These are phyloP conservation scores for Phytophthora cactorum DNA, from an alignment of 352 stramenopile genomes.

Conservation along the genomic window DNA sequence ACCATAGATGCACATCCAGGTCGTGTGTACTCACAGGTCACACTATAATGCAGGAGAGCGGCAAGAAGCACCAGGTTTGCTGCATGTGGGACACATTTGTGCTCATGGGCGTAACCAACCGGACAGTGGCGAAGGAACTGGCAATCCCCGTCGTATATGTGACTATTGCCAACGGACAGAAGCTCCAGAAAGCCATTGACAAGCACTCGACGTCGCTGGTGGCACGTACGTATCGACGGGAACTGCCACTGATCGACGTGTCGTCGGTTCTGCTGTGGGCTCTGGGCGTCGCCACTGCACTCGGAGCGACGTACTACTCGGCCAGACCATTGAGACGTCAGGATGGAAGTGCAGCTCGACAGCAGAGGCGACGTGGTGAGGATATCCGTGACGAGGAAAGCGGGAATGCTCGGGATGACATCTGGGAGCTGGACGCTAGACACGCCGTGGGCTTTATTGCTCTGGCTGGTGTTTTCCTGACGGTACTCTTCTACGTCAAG, in stretches of 20 bases:
- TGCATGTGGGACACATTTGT: slow-evolving; percentile 84
- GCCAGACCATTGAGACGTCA: slow-evolving; percentile 18
- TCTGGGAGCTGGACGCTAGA: slow-evolving; percentile 70
- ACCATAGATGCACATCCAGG: slow-evolving; percentile 47
- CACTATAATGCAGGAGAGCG: slow-evolving; percentile 17
- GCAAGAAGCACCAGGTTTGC: slow-evolving; percentile 60
- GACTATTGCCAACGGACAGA: slow-evolving; percentile 62
- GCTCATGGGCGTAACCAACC: slow-evolving; percentile 73
- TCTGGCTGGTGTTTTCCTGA: slow-evolving; percentile 64
- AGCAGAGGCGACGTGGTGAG: slow-evolving; percentile 31
- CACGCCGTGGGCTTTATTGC: slow-evolving; percentile 74
- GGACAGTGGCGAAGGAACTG: slow-evolving; percentile 43
- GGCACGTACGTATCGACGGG: slow-evolving; percentile 49
- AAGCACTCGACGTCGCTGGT: slow-evolving; percentile 52
- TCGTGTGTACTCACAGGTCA: slow-evolving; percentile 68
- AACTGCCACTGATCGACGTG: slow-evolving; percentile 58
- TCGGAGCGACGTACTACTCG: slow-evolving; percentile 76
- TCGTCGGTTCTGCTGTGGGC: slow-evolving; percentile 70
- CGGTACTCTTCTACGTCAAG: slow-evolving; percentile 78
- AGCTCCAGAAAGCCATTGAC: slow-evolving; percentile 43
- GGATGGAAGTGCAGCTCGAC: slow-evolving; percentile 21
- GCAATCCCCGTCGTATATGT: slow-evolving; percentile 74
- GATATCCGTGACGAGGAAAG: slow-evolving; percentile 16
- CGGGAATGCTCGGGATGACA: slow-evolving; percentile 26
- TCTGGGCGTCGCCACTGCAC: slow-evolving; percentile 60